phyloP scores from a whole-genome alignment of 164 flowering plant species.

The Magnolia changhungtana region DNA sequence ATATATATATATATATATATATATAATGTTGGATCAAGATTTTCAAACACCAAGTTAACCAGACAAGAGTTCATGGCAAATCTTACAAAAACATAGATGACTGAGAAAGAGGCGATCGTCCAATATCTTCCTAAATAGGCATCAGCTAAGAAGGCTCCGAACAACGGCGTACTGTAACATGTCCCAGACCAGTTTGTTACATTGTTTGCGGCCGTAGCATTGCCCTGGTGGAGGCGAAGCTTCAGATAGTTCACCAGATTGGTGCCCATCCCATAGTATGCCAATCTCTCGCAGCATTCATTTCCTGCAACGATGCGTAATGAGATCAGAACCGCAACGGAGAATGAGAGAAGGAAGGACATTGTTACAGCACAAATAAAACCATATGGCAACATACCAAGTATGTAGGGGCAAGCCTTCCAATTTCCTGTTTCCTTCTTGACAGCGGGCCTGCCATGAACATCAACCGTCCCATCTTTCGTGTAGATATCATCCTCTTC shows the following conservation, averaged over 20 bases:
- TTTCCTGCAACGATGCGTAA: constrained; percentile 29
- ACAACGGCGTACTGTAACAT: constrained; percentile 33
- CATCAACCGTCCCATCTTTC: constrained; percentile 36
- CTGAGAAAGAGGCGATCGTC: constrained; percentile 36
- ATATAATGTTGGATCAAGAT: neutral
- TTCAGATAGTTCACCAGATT: constrained; percentile 37
- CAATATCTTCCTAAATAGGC: constrained; percentile 45
- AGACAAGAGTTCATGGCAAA: neutral
- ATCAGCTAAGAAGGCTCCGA: constrained; percentile 49
- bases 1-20: too few relatives aligned
- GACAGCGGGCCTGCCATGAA: constrained; percentile 28
- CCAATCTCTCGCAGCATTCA: constrained; percentile 46
- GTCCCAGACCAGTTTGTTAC: constrained; percentile 47
- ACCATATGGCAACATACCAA: constrained; percentile 29
- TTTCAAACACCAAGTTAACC: neutral
- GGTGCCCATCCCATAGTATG: constrained; percentile 46
- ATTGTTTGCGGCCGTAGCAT: constrained; percentile 29
- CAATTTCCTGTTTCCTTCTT: constrained; percentile 42
- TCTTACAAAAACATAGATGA: constrained; percentile 49
- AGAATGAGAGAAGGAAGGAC: neutral
- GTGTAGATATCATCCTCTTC: constrained; percentile 32
- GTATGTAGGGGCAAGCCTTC: constrained; percentile 56
- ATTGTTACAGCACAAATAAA: neutral
- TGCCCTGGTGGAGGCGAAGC: constrained; percentile 27
- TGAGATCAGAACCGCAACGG: constrained; percentile 7